Evolutionary conservation across 2,329 filamentous ascomycete species (phyloP), one percentile per base, ranked within the genome.

Genomic region (Pseudogymnoascus sp.): DNA sequence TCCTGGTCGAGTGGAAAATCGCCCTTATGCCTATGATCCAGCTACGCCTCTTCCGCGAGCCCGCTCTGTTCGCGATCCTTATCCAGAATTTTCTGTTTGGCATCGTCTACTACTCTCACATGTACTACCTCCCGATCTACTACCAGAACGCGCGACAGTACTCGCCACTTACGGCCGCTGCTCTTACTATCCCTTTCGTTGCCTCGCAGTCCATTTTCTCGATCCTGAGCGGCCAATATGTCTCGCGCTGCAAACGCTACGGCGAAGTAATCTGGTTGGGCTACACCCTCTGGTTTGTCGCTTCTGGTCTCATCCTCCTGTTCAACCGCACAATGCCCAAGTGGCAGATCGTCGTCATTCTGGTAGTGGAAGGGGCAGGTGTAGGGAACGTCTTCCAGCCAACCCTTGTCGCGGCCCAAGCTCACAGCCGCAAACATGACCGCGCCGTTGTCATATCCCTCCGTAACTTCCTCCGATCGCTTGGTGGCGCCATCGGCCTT

Each of bases 51-150:
- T 87, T 86, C 72, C 78, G 75, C 38, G 83, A 79, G 65, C 74
- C 74, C 17, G 78, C 83, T 6, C 76, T 88, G 7, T 75, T 76
- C 21, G 76, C 82, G 7, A 79, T 89, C 65, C 74, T 88, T 59
- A 42, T 79, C 3, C 83, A 88, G 68, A 83, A 80, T 69, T 82
- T 88, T 66, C 73, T 89, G 21, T 79, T 87, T 21, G 84, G 86
- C 4, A 76, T 82, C 13, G 80, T 82, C 1, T 87, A 85, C 68
- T 85, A 86, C 67, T 76, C 79, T 2, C 80, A 80, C 64, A 73
- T 87, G 1, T 87, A 86, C 72, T 87, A 83, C 40, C 71, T 87
- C 4, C 85, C 85, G 1, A 74, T 87, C 0, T 88, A 85, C 71
- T 82, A 84, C 50, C 83, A 87, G 67, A 86, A 86, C 64, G 82